Percentiles rank a stretch among this genome's conserved stretches.
phyloP scores from a whole-genome alignment of 169 alveolate genomes.

The Cryptosporidium xiaoi region DNA sequence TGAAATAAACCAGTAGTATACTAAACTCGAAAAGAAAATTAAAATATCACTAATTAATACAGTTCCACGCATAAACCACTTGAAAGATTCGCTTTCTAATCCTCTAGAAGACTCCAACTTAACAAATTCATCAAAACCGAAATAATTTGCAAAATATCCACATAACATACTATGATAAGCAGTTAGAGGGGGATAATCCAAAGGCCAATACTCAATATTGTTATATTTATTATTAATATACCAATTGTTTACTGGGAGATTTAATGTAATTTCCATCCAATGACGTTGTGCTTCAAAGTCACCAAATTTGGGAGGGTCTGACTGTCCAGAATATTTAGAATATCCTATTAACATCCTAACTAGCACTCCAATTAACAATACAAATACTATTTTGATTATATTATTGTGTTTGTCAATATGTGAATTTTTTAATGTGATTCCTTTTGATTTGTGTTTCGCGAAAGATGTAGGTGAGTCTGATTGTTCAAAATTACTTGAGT shows the following conservation, averaged over 20 bases:
- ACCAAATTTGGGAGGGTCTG: constrained; percentile 88
- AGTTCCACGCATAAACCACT: constrained; percentile 87
- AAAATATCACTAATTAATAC: constrained; percentile 87
- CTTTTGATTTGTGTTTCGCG: no score
- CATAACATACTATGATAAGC: constrained; percentile 86
- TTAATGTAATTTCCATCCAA: constrained; percentile 89
- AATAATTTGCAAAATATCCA: constrained; percentile 64
- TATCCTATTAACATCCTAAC: constrained; percentile 65
- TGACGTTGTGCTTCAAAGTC: constrained; percentile 93
- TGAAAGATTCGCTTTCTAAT: constrained; percentile 81
- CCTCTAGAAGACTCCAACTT: constrained; percentile 84
- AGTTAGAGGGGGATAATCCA: constrained; percentile 92
- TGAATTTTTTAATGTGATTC: no score
- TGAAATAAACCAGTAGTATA: constrained; percentile 57
- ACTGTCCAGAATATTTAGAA: constrained; percentile 78
- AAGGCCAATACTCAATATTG: constrained; percentile 87
- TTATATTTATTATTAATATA: constrained; percentile 78
- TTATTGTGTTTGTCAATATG: no score
- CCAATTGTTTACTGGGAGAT: constrained; percentile 80
- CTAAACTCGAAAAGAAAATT: constrained; percentile 81
- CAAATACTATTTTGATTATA: constrained; percentile 20
- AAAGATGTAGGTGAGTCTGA: no score
- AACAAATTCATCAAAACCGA: constrained; percentile 82
- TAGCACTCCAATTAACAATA: constrained; percentile 71
- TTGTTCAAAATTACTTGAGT: no score